Conservation (phyloP, 257 asterid species). For the Fraxinus quadrangulata region DNA sequence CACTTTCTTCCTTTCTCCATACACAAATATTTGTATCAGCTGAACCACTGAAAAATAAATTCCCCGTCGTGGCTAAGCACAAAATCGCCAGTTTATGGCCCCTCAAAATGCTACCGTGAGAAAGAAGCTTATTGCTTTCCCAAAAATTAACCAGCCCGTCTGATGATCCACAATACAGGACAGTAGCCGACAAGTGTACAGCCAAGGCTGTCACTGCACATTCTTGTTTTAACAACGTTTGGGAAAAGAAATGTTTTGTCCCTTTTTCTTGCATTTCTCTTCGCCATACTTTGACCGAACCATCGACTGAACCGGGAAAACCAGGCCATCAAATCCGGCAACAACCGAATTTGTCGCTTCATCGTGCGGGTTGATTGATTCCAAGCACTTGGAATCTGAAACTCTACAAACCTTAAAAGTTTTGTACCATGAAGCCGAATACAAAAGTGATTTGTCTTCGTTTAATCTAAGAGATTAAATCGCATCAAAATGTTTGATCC, state of each 20-base stretch:
- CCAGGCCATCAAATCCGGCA: conserved; percentile 73
- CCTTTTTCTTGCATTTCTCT: conserved; percentile 76
- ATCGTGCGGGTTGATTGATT: conserved; percentile 79
- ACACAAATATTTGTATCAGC: conserved; percentile 87
- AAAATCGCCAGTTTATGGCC: conserved; percentile 89
- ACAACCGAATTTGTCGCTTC: conserved; percentile 85
- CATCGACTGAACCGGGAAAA: conserved; percentile 91
- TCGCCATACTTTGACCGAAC: conserved; percentile 81
- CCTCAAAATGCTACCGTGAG: conserved; percentile 67
- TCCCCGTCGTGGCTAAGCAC: conserved; percentile 71
- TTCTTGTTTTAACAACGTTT: conserved; percentile 76
- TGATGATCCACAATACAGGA: conserved; percentile 76
- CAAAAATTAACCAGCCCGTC: conserved; percentile 90
- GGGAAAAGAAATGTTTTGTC: conserved; percentile 74
- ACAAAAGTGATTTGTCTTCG: conserved; percentile 63
- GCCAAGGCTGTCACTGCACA: conserved; percentile 82
- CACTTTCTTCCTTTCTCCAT: conserved; percentile 65
- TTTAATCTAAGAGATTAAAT: conserved; percentile 66
- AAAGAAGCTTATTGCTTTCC: conserved; percentile 58
- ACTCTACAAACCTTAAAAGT: conserved; percentile 79
- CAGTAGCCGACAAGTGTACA: conserved; percentile 40
- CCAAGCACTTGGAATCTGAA: conserved; percentile 68
- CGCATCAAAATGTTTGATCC: no score
- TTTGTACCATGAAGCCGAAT: conserved; percentile 90
- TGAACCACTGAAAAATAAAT: conserved; percentile 76